These are phyloP conservation scores for Monosporascus sp. DNA, from an alignment of 2,329 filamentous ascomycete species.

Conservation along the genomic window DNA sequence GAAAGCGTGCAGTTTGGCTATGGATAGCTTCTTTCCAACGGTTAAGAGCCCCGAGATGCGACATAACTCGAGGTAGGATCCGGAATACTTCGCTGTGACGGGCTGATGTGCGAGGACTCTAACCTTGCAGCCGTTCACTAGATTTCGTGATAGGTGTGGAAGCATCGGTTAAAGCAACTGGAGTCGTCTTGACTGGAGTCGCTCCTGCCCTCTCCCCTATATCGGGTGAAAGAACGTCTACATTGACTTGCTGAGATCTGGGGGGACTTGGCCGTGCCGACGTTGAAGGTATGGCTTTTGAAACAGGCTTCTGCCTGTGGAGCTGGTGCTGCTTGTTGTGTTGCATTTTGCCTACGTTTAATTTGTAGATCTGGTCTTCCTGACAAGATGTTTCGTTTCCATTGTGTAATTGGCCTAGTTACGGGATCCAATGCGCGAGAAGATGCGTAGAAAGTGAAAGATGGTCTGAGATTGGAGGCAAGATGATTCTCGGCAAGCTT, in stretches of 20 bases:
- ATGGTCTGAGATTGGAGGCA: neutral
- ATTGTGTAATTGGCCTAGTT: neutral
- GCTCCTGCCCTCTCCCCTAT: neutral
- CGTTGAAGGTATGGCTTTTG: neutral
- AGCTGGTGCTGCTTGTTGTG: neutral
- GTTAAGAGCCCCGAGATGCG: too few relatives aligned
- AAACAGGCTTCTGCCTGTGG: neutral
- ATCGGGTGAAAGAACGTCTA: neutral
- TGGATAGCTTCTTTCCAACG: too few relatives aligned
- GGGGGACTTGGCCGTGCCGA: neutral
- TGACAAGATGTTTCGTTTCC: neutral
- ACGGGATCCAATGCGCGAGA: neutral
- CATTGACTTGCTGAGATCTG: neutral
- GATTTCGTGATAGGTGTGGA: neutral
- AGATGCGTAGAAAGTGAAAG: neutral
- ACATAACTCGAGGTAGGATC: neutral
- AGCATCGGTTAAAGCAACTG: too few relatives aligned
- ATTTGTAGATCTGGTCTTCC: neutral
- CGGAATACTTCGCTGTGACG: neutral
- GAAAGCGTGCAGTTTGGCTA: too few relatives aligned
- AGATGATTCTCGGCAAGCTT: neutral
- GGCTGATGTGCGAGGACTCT: neutral
- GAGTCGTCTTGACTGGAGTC: neutral
- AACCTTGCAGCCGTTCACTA: neutral
- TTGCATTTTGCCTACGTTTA: neutral